phyloP scores from a whole-genome alignment of 805 yeast genomes.

The Metschnikowia kunwiensis region DNA sequence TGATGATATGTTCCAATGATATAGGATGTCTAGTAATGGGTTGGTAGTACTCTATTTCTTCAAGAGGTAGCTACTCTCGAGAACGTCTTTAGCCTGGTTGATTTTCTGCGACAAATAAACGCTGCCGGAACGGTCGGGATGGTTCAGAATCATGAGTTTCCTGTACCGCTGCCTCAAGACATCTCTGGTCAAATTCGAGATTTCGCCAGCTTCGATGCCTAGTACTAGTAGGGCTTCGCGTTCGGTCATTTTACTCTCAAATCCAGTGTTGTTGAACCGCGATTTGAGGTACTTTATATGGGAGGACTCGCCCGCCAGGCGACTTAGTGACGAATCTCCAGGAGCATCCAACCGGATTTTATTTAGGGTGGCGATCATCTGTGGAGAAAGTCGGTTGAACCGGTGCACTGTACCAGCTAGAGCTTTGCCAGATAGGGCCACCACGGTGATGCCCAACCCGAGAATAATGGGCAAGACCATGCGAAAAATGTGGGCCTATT shows the following conservation, averaged over 20 bases:
- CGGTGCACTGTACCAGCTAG: conserved; percentile 11
- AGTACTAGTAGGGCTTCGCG: conserved; percentile 39
- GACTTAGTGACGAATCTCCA: conserved; percentile 9
- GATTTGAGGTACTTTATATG: conserved; percentile 19
- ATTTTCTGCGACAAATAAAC: conserved; percentile 39
- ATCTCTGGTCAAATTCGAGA: conserved; percentile 24
- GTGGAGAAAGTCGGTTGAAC: conserved; percentile 18
- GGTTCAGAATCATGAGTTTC: conserved; percentile 39
- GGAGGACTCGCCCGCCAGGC: conserved; percentile 14
- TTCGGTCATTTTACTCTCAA: conserved; percentile 39
- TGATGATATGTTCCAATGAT: too few species aligned
- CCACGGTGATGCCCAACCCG: conserved; percentile 20
- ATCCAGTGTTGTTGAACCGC: conserved; percentile 27
- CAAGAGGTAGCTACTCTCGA: conserved; percentile 39
- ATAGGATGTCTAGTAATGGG: too few species aligned
- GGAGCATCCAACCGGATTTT: conserved; percentile 15
- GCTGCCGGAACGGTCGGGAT: conserved; percentile 43
- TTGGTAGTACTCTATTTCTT: conserved; percentile 14
- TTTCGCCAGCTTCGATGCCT: conserved; percentile 42
- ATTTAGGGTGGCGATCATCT: conserved; percentile 22
- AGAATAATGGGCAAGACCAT: conserved; percentile 21
- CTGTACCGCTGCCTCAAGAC: conserved; percentile 34
- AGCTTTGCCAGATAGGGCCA: conserved; percentile 18
- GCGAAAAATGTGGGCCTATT: too few species aligned
- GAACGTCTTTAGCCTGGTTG: conserved; percentile 42